Evolutionary conservation across 2,329 filamentous ascomycete species (phyloP), one percentile per base, ranked within the genome.

Genomic region (Gaeumannomyces sp.): DNA sequence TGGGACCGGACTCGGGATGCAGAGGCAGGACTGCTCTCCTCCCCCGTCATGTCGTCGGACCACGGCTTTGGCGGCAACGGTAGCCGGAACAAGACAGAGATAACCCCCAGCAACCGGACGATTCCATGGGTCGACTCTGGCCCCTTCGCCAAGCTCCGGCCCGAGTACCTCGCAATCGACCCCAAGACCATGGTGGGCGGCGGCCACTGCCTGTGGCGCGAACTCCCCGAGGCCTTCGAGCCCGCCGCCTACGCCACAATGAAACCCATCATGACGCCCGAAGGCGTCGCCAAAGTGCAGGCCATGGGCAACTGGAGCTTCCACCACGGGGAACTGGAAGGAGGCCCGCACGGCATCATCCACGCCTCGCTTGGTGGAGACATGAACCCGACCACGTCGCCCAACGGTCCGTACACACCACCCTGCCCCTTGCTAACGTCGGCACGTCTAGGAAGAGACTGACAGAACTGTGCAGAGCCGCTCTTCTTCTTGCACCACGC

Each of bases 81-180:
- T 68, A 50, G 68, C 70, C 1, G 67, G 72, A 14, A 65, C 70
- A 1, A 56, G 72, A 33, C 66, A 67, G 33, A 68, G 82, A 16
- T 78, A 80, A 0, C 75, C 81, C 0, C 84, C 82, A 8, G 75
- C 74, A 2, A 85, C 85, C 5, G 84, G 85, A 56, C 84, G 84
- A 28, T 87, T 28, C 25, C 25, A 13, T 58, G 84, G 70, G 75
- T 87, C 3, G 75, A 71, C 19, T 76, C 74, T 0, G 83, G 83
- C 0, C 84, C 84, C 1, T 78, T 85, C n/a, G 72, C 71, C 38
- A 72, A 78, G 67, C 74, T 78, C 70, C 76, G 6, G 72, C 74
- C 64, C 74, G 75, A 68, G 67, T 77, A 57, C 70, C 63, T 29
- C 69, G 72, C 64, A 71, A 74, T 27, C 71, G 71, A 25, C 66